phyloP scores from a whole-genome alignment of 495 filamentous ascomycete species.

The Podospora anserina region DNA sequence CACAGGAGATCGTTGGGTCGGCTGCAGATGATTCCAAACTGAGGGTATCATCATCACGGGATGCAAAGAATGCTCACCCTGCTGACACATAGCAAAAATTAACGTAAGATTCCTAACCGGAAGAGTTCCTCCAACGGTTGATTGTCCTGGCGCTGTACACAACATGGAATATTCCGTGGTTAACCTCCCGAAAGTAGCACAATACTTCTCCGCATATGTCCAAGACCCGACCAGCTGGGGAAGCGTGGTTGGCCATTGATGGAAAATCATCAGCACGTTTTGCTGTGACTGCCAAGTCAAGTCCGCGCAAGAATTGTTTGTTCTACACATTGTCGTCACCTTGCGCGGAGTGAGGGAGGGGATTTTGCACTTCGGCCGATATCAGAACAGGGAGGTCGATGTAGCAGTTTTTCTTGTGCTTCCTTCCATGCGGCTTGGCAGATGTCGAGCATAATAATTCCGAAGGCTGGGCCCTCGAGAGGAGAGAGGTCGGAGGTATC shows the following conservation, averaged over 20 bases:
- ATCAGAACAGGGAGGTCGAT: background rate
- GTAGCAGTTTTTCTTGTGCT: background rate
- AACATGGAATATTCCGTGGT: background rate
- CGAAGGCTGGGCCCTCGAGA: background rate
- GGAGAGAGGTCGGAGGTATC: background rate
- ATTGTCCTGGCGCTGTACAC: background rate
- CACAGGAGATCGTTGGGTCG: background rate
- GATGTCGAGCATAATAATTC: background rate
- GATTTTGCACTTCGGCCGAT: background rate
- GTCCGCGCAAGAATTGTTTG: background rate
- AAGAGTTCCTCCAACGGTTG: background rate
- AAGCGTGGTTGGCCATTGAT: background rate
- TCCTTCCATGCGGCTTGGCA: conserved; percentile 4
- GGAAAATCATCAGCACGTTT: background rate
- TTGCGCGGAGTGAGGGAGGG: background rate
- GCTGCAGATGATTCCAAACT: background rate
- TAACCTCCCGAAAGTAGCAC: background rate
- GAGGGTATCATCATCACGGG: background rate
- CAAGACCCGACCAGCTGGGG: background rate
- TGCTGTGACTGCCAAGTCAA: background rate
- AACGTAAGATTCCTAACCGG: background rate
- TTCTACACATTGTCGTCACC: background rate
- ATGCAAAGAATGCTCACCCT: background rate
- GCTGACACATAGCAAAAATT: background rate
- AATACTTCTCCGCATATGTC: background rate